Evolutionary conservation across 331 rosid species (phyloP), one percentile per base, ranked within the genome.

Genomic region (Malus hybrid): DNA sequence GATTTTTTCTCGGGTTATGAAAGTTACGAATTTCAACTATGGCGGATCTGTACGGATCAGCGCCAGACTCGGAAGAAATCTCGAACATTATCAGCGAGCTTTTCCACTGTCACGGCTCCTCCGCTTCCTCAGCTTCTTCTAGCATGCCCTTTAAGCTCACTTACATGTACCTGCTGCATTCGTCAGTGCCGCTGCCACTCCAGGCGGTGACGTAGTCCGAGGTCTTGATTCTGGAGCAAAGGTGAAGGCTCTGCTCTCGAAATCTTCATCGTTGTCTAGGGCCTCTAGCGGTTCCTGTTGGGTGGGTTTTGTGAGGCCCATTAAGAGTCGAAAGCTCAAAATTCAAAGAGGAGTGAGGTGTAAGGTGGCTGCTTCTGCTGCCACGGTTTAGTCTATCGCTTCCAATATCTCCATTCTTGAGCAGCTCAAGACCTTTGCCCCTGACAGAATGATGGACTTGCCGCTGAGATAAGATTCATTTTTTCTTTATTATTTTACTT

Each of bases 341-440:
- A 4, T 85, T 77, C 96, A 77, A 74, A 85, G 90, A 82, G 90
- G 87, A 50, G 67, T 87, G 46, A 86, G 96, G 72, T 93, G 92
- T 75, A 90, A 87, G 42, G 87, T 84, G 71, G 77, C 83, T 46
- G 75, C 80, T 82, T 82, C 88, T 48, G 90, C 83, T 56, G 76
- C 52, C 6, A 10, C 74, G n/a, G 57, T 83, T 73, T 85, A 79
- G 83, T 56, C 61, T 20, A 24, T 24, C 14, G 86, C 42, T 42
- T 79, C 64, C 57, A 75, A 76, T 56, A 39, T 88, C 95, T 91
- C 24, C 24, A 24, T 24, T 24, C 24, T 24, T 24, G 24, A 24
- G 24, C 24, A 24, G 24, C 24, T 24, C 79, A 93, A 93, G 82
- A 78, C 95, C 73, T 90, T 93, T 71, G 91, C 93, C 18, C 88